Evolutionary conservation across 495 filamentous ascomycete genomes (phyloP).

Genomic region (Penicillium bovifimosum): DNA sequence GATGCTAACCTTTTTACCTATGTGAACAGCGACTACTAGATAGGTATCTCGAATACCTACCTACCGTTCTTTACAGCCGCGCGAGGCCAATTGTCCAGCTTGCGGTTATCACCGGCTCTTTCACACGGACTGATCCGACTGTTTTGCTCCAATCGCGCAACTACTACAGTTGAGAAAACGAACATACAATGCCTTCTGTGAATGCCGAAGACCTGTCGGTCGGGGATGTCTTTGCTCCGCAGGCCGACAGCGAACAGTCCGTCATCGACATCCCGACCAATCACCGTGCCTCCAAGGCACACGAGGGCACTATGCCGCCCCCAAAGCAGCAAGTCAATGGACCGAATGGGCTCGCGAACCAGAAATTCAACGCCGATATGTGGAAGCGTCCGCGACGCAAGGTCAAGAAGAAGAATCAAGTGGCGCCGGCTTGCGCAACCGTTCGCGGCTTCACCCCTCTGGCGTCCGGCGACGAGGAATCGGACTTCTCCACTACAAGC

Average conservation of each 20-base stretch:
- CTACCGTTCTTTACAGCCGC: conserved; percentile 16
- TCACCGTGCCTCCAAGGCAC: conserved; percentile 23
- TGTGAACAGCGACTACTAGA: conserved; percentile 13
- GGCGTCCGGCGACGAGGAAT: conserved; percentile 81
- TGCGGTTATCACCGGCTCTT: conserved; percentile 10
- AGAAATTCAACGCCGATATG: conserved; percentile 23
- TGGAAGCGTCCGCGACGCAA: conserved; percentile 36
- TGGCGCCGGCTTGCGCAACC: conserved; percentile 61
- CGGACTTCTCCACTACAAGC: conserved; percentile 56
- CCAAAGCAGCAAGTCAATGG: conserved; percentile 18
- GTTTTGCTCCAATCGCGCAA: not conserved
- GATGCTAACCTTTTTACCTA: conserved; percentile 17
- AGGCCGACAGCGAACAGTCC: conserved; percentile 35
- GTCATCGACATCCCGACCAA: conserved; percentile 22
- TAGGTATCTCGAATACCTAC: conserved; percentile 18
- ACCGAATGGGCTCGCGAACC: conserved; percentile 13
- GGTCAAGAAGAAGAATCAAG: conserved; percentile 50
- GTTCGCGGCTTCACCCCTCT: conserved; percentile 82
- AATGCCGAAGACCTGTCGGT: conserved; percentile 38
- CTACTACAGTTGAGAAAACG: not conserved
- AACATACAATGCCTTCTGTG: conserved; percentile 21
- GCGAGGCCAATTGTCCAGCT: conserved; percentile 17
- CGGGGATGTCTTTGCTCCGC: conserved; percentile 42
- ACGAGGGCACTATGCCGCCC: conserved; percentile 29
- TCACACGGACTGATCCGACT: not conserved